Base-by-base conservation (phyloP, 176 grass and related monocot genomes). In the Thalia dealbata region DNA sequence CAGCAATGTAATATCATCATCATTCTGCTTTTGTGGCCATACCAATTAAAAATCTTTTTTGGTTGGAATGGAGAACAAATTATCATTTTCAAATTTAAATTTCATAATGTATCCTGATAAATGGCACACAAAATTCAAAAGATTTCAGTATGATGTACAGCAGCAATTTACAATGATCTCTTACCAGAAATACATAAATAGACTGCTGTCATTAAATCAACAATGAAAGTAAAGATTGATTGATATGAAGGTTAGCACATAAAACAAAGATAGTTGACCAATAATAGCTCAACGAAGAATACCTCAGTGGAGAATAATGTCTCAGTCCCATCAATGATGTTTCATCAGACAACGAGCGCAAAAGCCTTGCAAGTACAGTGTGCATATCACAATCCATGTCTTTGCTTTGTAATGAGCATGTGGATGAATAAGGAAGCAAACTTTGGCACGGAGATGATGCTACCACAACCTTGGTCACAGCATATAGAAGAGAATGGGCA, bases 231-330 rank as follows among this genome's bases (percentile, higher is more conserved):
- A 38, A 38, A 38, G 32, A 1, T 38, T 38, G 32, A 38, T 69
- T 12, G 42, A 44, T 45, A 69, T 45, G 32, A 38, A 38, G 3
- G 32, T 38, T 4, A 38, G 32, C 32, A 38, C 32, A 38, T 38
- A 1, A 38, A 38, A 38, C 32, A 38, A 38, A 38, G 32, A 38
- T 38, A 38, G 32, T 4, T 38, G 32, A 38, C 32, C 2, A 51
- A 51, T 15, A 27, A 50, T 23, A 1, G 29, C 11, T 48, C 13
- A 7, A n/a, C 50, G 27, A 74, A 73, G 64, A 61, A 72, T 91
- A 89, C 92, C 89, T 86, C 14, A 73, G 70, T 51, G 80, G 86
- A 32, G 86, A 78, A 50, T 88, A 79, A 43, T 73, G 38, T 16
- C 32, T 38, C 32, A 38, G 32, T 4, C 84, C 73, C 52, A 9